A percentile compares a stretch with the other conserved stretches of the same genome.
These are phyloP conservation scores for Dioscorea dumetorum DNA, from an alignment of 106 monocot species.

Conservation along the genomic window DNA sequence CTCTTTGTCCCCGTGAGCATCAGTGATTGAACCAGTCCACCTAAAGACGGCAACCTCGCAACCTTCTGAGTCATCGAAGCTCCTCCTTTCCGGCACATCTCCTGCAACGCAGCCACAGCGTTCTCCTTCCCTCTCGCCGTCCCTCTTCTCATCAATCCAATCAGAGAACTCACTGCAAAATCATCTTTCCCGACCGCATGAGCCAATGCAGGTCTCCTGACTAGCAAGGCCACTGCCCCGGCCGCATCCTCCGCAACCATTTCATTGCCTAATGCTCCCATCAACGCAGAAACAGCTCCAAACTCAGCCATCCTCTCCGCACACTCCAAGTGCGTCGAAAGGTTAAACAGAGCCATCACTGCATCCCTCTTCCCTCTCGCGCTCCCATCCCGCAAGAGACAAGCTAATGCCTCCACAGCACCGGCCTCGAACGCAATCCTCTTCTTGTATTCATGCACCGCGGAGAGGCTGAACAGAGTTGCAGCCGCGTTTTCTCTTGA, in stretches of 20 bases:
- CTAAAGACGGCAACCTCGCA: constrained; percentile 26
- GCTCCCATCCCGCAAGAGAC: constrained; percentile 40
- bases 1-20: constrained; percentile 42
- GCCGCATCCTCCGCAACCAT: constrained; percentile 69
- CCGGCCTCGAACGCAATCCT: constrained; percentile 43
- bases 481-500: constrained; percentile 81
- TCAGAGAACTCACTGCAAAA: constrained; percentile 18
- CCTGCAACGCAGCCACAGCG: constrained; percentile 52
- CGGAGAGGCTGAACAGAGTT: constrained; percentile 66
- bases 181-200: constrained; percentile 24
- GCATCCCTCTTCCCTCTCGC: constrained; percentile 71
- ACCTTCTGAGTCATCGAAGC: constrained; percentile 22
- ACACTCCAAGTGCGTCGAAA: constrained; percentile 46
- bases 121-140: constrained; percentile 52
- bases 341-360: constrained; percentile 65
- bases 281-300: constrained; percentile 34
- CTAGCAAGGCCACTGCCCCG: constrained; percentile 55
- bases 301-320: constrained; percentile 39
- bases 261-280: constrained; percentile 37
- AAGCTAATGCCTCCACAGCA: constrained; percentile 37
- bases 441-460: constrained; percentile 64
- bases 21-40: constrained; percentile 24
- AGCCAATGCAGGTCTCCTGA: constrained; percentile 23
- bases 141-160: constrained; percentile 53
- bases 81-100: constrained; percentile 43